Evolutionary conservation across 257 asterid species (phyloP).

Genomic region (Petunia secreta): DNA sequence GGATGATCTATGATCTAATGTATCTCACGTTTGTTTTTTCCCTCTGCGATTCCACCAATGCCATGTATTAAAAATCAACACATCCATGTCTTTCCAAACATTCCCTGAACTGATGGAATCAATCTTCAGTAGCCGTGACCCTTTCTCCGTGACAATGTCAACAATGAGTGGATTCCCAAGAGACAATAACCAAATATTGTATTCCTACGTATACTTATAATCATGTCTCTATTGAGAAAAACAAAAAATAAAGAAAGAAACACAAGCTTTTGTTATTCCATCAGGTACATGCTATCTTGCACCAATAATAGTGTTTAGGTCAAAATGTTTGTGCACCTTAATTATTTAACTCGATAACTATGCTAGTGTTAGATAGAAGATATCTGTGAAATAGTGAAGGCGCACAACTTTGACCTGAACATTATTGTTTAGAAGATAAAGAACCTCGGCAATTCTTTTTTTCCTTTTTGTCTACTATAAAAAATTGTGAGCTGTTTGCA

Average conservation of each 20-base stretch:
- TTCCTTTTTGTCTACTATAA: too few species aligned
- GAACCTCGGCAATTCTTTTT: neutral
- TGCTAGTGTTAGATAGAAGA: too few species aligned
- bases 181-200: slow-evolving; percentile 41
- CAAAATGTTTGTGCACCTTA: too few species aligned
- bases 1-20: neutral
- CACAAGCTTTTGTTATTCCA: too few species aligned
- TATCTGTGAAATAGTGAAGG: too few species aligned
- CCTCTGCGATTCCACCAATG: slow-evolving; percentile 70
- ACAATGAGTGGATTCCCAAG: slow-evolving; percentile 43
- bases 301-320: too few species aligned
- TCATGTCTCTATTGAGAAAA: neutral
- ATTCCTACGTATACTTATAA: slow-evolving; percentile 21
- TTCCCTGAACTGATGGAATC: slow-evolving; percentile 39
- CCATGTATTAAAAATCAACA: slow-evolving; percentile 51
- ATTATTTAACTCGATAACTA: too few species aligned
- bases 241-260: too few species aligned
- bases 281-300: too few species aligned
- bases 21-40: slow-evolving; percentile 59
- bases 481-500: too few species aligned
- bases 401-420: too few species aligned
- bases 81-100: slow-evolving; percentile 40
- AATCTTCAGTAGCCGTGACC: slow-evolving; percentile 39
- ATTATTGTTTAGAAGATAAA: too few species aligned
- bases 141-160: slow-evolving; percentile 31